Conservation (phyloP, 768 basidiomycete species). For the Pleurotus salmoneostramineus region DNA sequence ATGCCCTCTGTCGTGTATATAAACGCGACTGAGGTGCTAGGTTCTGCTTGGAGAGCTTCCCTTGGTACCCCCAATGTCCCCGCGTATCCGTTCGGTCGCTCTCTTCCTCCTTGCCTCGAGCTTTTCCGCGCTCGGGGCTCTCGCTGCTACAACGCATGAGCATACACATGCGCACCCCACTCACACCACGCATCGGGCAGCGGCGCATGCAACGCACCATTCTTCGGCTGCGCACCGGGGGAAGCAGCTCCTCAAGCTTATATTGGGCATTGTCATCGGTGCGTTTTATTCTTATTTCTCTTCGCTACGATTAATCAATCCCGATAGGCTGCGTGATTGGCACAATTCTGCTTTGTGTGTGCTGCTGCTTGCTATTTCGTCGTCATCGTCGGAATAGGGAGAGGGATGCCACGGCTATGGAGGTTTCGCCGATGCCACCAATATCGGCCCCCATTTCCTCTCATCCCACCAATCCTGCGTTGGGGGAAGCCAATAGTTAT, state of each 20-base stretch:
- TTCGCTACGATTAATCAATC: neutral
- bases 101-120: neutral
- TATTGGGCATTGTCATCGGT: conserved; percentile 3
- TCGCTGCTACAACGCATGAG: neutral
- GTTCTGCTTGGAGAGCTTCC: neutral
- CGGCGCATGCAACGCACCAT: neutral
- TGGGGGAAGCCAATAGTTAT: neutral
- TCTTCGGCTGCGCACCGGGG: neutral
- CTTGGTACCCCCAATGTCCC: neutral
- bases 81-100: neutral
- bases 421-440: neutral
- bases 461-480: neutral
- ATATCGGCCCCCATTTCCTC: conserved; percentile 1
- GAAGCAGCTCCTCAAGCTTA: conserved; percentile 4
- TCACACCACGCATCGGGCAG: neutral
- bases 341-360: neutral
- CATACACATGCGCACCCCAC: neutral
- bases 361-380: conserved; percentile 2
- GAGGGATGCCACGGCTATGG: neutral
- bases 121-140: neutral
- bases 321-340: neutral
- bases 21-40: neutral
- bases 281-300: neutral
- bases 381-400: neutral
- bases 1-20: neutral